Base-by-base conservation (phyloP, 345 rosid genomes). In the Crucihimalaya himalaica region DNA sequence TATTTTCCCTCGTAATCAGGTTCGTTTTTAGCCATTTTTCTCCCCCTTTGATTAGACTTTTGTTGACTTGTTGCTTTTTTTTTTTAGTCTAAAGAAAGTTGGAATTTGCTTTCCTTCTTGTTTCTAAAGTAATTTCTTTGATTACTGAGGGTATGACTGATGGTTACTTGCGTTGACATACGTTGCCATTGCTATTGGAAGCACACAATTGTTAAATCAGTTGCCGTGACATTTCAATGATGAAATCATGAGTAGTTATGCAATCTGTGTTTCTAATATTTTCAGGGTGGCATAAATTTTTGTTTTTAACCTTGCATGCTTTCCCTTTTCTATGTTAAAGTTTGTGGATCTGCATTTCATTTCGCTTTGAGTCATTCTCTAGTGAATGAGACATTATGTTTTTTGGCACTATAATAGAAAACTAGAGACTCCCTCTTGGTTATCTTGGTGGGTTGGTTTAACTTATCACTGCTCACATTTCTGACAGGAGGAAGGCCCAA, bases 1-100 rank as follows among this genome's bases (percentile, higher is more conserved):
- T 55, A 89, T 92, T 60, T 96, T 96, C 76, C 99, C 98, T 34
- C 85, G 82, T 65, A 77, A 80, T 73, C 94, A 84, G 98, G 99
- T 96, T 80, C 32, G 81, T 62, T 1, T 3, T 67, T 67, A 43
- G 69, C 5, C 54, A 20, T 3, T 29, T 71, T 54, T 12, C 11
- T n/a, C 3, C 3, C 12, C 8, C 15, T 65, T 40, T 23, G 16
- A 42, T 43, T 40, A 2, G 45, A 28, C 45, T 56, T 32, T 0
- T 50, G 19, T 34, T 47, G 23, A n/a, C 34, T 8, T 50, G 52
- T 27, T 56, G 32, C 64, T 59, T 71, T 37, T 34, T 21, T 2
- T 31, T 7, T 29, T 5, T 60, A 48, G 19, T 50, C 68, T 39
- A 50, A 10, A 51, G 16, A 31, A 27, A 7, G 15, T 21, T 52